phyloP scores from a whole-genome alignment of 352 stramenopile species.

The Globisporangium spiculum region DNA sequence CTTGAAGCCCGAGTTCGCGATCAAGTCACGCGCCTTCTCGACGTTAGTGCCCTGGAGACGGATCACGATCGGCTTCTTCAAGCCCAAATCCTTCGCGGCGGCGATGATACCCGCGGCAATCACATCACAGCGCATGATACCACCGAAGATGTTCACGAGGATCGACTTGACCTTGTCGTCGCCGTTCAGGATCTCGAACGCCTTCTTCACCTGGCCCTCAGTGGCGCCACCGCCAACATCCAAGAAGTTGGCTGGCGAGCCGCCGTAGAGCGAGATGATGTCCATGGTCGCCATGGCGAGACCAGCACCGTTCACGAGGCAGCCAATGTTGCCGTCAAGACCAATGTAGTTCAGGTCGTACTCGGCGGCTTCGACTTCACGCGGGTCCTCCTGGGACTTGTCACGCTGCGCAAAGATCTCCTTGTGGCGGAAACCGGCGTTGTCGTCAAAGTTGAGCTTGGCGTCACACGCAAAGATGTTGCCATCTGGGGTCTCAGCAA shows the following conservation, averaged over 20 bases:
- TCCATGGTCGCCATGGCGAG: constrained; percentile 99
- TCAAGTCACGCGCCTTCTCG: constrained; percentile 92
- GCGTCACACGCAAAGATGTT: constrained; percentile 96
- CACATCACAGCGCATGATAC: constrained; percentile 98
- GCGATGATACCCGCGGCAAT: constrained; percentile 96
- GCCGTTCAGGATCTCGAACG: constrained; percentile 80
- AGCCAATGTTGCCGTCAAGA: constrained; percentile 98
- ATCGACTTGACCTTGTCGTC: constrained; percentile 97
- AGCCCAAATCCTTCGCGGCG: constrained; percentile 93
- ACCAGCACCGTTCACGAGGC: constrained; percentile 99
- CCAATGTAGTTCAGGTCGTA: constrained; percentile 99
- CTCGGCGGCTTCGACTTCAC: constrained; percentile 92
- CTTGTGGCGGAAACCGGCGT: constrained; percentile 96
- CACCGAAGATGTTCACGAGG: constrained; percentile 99
- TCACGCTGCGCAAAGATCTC: constrained; percentile 90
- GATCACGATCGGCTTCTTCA: constrained; percentile 98
- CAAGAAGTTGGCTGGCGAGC: constrained; percentile 98
- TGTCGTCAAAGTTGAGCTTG: constrained; percentile 99
- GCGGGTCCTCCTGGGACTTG: constrained; percentile 93
- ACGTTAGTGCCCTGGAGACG: constrained; percentile 98
- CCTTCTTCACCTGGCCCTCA: constrained; percentile 89
- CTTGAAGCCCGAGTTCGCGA: constrained; percentile 91
- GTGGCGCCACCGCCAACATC: constrained; percentile 96
- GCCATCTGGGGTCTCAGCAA: constrained; percentile 95
- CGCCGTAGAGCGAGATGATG: constrained; percentile 98